A percentile compares a stretch with the other conserved stretches of the same genome.
phyloP scores from a whole-genome alignment of 805 yeast genomes.

The Teunomyces pallodes region DNA sequence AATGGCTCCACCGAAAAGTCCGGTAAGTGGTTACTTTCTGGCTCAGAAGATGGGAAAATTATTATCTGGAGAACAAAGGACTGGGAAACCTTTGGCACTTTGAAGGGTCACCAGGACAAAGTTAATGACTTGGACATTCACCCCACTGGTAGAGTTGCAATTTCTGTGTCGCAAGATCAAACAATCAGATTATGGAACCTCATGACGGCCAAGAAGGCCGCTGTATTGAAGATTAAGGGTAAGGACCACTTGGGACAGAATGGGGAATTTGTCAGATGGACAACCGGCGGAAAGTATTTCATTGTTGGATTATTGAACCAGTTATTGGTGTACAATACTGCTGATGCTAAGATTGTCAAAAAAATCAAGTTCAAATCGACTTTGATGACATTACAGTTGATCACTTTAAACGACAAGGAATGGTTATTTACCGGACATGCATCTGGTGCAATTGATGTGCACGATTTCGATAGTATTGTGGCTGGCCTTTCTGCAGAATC shows the following conservation, averaged over 20 bases:
- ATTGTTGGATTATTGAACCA: slow-evolving; percentile 71
- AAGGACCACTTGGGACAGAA: slow-evolving; percentile 64
- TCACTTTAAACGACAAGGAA: slow-evolving; percentile 46
- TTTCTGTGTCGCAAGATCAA: slow-evolving; percentile 82
- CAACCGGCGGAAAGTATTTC: slow-evolving; percentile 63
- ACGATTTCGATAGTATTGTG: slow-evolving; percentile 31
- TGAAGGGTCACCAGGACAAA: slow-evolving; percentile 86
- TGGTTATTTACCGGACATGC: slow-evolving; percentile 66
- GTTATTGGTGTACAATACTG: slow-evolving; percentile 62
- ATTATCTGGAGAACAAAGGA: slow-evolving; percentile 94
- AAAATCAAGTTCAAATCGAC: slow-evolving; percentile 53
- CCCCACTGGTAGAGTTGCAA: slow-evolving; percentile 85
- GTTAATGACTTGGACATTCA: slow-evolving; percentile 86
- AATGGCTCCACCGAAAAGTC: slow-evolving; percentile 31
- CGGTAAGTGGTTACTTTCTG: slow-evolving; percentile 90
- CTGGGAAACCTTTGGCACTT: slow-evolving; percentile 87
- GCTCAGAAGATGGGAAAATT: slow-evolving; percentile 86
- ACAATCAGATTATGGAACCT: slow-evolving; percentile 90
- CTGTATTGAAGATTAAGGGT: slow-evolving; percentile 69
- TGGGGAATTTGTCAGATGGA: slow-evolving; percentile 68
- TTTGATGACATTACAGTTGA: slow-evolving; percentile 65
- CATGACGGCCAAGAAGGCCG: slow-evolving; percentile 95
- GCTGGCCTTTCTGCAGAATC: slow-evolving; percentile 11
- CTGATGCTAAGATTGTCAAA: slow-evolving; percentile 55
- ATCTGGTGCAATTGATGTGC: slow-evolving; percentile 68